Base-by-base conservation (phyloP, 495 filamentous ascomycete genomes). In the Neurospora tetraspora region DNA sequence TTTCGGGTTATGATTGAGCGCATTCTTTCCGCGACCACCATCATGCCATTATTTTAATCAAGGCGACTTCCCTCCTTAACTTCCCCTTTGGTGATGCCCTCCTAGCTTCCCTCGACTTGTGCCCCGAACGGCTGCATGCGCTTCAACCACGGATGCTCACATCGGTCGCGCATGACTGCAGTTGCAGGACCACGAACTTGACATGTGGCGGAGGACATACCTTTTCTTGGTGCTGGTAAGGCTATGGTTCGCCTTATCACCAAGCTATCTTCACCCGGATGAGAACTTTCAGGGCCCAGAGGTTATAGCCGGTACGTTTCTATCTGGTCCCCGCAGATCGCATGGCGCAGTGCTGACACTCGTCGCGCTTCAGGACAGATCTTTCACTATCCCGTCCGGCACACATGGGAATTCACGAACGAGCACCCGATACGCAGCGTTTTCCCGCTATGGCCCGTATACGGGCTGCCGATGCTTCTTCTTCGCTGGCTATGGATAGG, bases 231-330 rank as follows among this genome's bases (percentile, higher is more conserved):
- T 31, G 31, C 31, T 31, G 73, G 91, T 98, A 75, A 92, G 96
- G 78, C 87, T 98, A 73, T 98, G 96, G 86, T 96, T 98, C 77
- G 94, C 96, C 61, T 85, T 97, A 39, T 94, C 91, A 68, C 93
- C 96, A 65, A 98, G 95, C 84, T 99, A 99, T 81, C 88, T 99
- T 39, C 96, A 99, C 81, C 96, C 96, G 4, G 96, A 99, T 83
- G 96, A 99, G 85, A 93, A 98, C 82, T 99, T 99, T 79, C 96
- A 99, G 79, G 96, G 96, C 23, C 96, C 95, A 11, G 96, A 99
- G 84, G 91, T 98, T 70, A 95, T 97, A 77, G 94, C 94, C 73
- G 94, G 95, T 97, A 90, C 79, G 92, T 77, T 23, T 31, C 3
- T 65, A 65, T 18, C 5, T 65, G 53, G 27, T 34, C 14, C 14